phyloP scores from a whole-genome alignment of 441 rosid genomes.

The Pelargonium myrrhifolium region DNA sequence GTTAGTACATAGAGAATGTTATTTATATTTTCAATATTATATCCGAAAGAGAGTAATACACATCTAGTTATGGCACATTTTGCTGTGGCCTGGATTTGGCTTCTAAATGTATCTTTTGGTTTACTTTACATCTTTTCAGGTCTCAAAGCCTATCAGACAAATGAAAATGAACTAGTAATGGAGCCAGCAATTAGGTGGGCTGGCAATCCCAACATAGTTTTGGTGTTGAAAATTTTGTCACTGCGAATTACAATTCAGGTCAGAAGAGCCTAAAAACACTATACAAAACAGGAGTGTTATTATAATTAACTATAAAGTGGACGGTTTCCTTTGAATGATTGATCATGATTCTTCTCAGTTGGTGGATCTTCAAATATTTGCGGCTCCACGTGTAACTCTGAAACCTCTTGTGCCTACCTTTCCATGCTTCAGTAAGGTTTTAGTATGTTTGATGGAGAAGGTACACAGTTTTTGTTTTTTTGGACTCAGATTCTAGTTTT shows the following conservation, averaged over 20 bases:
- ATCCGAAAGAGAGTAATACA: too few relatives aligned
- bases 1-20: too few relatives aligned
- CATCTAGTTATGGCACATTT: background rate
- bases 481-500: background rate
- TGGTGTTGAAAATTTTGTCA: conserved; percentile 54
- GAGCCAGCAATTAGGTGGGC: conserved; percentile 87
- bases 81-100: background rate
- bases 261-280: conserved; percentile 24
- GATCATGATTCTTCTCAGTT: conserved; percentile 42
- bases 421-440: conserved; percentile 70
- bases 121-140: conserved; percentile 40
- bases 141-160: conserved; percentile 66
- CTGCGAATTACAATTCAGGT: conserved; percentile 64
- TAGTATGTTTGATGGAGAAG: conserved; percentile 68
- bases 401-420: conserved; percentile 86
- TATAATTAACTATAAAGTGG: conserved; percentile 16
- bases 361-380: conserved; percentile 63
- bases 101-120: conserved; percentile 1
- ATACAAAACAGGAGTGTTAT: conserved; percentile 8
- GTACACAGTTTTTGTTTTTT: conserved; percentile 21
- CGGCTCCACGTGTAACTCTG: conserved; percentile 54
- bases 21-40: too few relatives aligned
- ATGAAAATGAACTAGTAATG: conserved; percentile 65
- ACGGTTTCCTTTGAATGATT: conserved; percentile 10
- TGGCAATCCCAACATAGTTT: conserved; percentile 73